Conservation (phyloP, 495 filamentous ascomycete species). For the Chaetomium cochliodes region DNA sequence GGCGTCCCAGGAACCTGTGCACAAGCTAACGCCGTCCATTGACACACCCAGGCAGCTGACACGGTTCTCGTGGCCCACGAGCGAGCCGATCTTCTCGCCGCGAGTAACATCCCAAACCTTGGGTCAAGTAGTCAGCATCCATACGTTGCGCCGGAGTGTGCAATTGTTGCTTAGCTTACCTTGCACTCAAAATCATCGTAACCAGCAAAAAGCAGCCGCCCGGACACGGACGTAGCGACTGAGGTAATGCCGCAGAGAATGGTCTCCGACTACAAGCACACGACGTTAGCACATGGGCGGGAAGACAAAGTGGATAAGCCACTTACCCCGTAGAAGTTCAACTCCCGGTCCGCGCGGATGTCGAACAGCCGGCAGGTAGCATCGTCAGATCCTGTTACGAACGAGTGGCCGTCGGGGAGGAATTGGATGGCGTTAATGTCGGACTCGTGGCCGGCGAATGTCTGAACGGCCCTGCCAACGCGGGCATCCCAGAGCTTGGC, state of each 20-base stretch:
- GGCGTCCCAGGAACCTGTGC: constrained; percentile 99
- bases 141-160: constrained; percentile 17
- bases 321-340: constrained; percentile 93
- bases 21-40: constrained; percentile 98
- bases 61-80: constrained; percentile 96
- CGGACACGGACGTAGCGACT: constrained; percentile 96
- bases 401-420: constrained; percentile 98
- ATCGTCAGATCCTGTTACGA: constrained; percentile 97
- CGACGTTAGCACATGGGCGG: constrained; percentile 20
- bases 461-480: constrained; percentile 96
- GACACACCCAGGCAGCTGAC: constrained; percentile 98
- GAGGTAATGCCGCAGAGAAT: constrained; percentile 98
- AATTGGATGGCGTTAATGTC: constrained; percentile 99
- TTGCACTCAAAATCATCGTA: constrained; percentile 99
- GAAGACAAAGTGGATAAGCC: constrained; percentile 18
- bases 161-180: constrained; percentile 53
- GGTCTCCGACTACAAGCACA: constrained; percentile 72
- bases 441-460: constrained; percentile 96
- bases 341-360: constrained; percentile 91
- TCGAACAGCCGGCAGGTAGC: constrained; percentile 97
- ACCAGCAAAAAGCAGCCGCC: constrained; percentile 90
- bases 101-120: constrained; percentile 98
- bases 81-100: constrained; percentile 92
- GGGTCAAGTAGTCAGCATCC: constrained; percentile 6
- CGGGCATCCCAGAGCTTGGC: constrained; percentile 99